phyloP scores from a whole-genome alignment of 352 stramenopile species.

The Phytophthora ohioensis region DNA sequence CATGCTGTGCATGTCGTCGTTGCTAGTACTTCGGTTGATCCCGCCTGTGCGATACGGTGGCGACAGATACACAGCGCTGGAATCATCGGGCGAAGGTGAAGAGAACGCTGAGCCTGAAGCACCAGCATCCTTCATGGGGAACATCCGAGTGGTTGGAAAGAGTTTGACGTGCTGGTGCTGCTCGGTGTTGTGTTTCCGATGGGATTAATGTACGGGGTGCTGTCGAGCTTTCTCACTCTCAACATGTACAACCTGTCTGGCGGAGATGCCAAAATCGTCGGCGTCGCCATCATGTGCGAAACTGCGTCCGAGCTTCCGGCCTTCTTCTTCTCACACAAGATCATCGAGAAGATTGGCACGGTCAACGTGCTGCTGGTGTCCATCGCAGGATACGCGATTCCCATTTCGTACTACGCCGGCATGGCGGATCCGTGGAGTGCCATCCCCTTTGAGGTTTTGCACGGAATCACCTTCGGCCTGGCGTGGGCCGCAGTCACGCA shows the following conservation, averaged over 20 bases:
- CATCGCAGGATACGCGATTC: slow-evolving; percentile 62
- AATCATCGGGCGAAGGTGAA: slow-evolving; percentile 36
- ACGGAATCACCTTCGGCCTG: slow-evolving; percentile 74
- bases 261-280: slow-evolving; percentile 68
- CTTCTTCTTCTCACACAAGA: slow-evolving; percentile 74
- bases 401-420: slow-evolving; percentile 71
- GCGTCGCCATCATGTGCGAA: slow-evolving; percentile 42
- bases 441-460: slow-evolving; percentile 78
- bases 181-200: slow-evolving; percentile 72
- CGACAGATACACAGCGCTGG: slow-evolving; percentile 14
- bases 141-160: slow-evolving; percentile 34
- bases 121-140: slow-evolving; percentile 48
- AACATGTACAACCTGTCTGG: slow-evolving; percentile 81
- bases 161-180: slow-evolving; percentile 66
- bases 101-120: slow-evolving; percentile 8
- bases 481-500: slow-evolving; percentile 70
- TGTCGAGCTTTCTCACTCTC: slow-evolving; percentile 78
- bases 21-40: slow-evolving; percentile 67
- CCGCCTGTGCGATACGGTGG: slow-evolving; percentile 34
- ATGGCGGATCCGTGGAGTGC: slow-evolving; percentile 71
- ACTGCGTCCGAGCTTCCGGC: slow-evolving; percentile 74
- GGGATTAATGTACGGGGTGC: slow-evolving; percentile 72
- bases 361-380: slow-evolving; percentile 59
- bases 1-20: slow-evolving; percentile 51
- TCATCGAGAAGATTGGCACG: slow-evolving; percentile 70